Base-by-base conservation (phyloP, 805 yeast species). In the Saccharomyces paradoxus region DNA sequence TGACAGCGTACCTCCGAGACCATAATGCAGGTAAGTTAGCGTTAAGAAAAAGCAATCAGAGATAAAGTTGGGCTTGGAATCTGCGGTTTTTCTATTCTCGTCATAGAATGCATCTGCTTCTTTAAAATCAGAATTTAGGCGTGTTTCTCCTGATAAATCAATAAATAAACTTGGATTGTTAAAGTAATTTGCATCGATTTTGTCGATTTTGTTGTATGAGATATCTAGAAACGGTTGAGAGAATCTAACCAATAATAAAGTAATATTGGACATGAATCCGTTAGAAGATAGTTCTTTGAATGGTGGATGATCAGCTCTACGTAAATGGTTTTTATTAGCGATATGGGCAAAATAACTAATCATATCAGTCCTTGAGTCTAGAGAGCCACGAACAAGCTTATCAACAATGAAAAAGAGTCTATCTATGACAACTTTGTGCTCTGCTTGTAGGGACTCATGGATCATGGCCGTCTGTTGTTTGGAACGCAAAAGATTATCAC, bases 11-110 rank as follows among this genome's bases (percentile, higher is more conserved):
- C 97, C 98, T 26, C 96, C 96, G 46, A 89, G 74, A 47, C 98
- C 99, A 71, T 87, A 94, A 60, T 92, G 91, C 50, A 89, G 70
- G 67, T 86, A 90, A 0, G 96, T 83, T 51, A 86, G 74, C 5
- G 91, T 82, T 54, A 94, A 68, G 64, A 78, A 94, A 69, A 90
- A 94, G 63, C 96, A 86, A 60, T 92, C 94, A 8, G 96, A 83
- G n/a, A 94, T 89, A 67, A 94, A 94, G 63, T 94, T 92, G 29
- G 78, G 67, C 57, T 69, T 66, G 37, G 57, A 57, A n/a, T 64
- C 70, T 1, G 60, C 70, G n/a, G 69, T 65, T 12, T 74, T 67
- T 46, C 71, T 72, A 41, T 71, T 67, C 2, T 70, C 62, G 5
- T 76, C 70, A 63, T 80, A 81, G 61, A 79, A 82, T 50, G 80